Evolutionary conservation across 495 filamentous ascomycete species (phyloP), one percentile per base, ranked within the genome.

Genomic region (Aspergillus saccharolyticus): DNA sequence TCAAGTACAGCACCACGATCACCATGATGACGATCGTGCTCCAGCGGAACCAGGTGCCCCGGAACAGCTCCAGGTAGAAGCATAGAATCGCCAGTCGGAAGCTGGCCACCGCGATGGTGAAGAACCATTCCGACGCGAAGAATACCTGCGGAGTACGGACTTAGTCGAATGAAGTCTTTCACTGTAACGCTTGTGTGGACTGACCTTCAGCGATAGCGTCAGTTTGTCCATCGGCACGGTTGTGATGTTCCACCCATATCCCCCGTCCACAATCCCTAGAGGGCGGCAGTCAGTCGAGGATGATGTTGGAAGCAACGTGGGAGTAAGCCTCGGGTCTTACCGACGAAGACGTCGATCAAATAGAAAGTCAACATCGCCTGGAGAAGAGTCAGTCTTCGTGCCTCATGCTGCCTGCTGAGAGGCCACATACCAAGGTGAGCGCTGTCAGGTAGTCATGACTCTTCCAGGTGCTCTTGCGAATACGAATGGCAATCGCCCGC

Each of bases 111-210:
- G 61, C 48, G 12, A 52, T 48, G 48, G 25, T 10, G 25, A 55
- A 63, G 16, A 60, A 53, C 61, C 61, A 63, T 56, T 63, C 61
- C 4, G 61, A 63, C 5, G 54, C 54, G 47, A 48, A 61, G 44
- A 61, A 61, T 20, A 52, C 54, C 58, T 60, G 44, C 14, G 25
- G 25, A 30, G 25, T 10, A 30, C 25, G 25, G 15, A 10, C 4
- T 12, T 0, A 4, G 49, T 17, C 45, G 21, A 18, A 24, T 6
- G n/a, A 54, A 25, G 15, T n/a, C 44, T 19, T 44, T 1, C 19
- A 20, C 10, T n/a, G 5, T 4, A 16, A 8, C 30, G 20, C 4
- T 30, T 0, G 0, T 8, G 7, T n/a, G n/a, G 28, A 8, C 53
- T 21, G 43, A 61, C 59, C 50, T 61, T 61, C 44, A 61, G 49